Conservation (phyloP, 148 eudicot species). For the Fallopia convolvulus region DNA sequence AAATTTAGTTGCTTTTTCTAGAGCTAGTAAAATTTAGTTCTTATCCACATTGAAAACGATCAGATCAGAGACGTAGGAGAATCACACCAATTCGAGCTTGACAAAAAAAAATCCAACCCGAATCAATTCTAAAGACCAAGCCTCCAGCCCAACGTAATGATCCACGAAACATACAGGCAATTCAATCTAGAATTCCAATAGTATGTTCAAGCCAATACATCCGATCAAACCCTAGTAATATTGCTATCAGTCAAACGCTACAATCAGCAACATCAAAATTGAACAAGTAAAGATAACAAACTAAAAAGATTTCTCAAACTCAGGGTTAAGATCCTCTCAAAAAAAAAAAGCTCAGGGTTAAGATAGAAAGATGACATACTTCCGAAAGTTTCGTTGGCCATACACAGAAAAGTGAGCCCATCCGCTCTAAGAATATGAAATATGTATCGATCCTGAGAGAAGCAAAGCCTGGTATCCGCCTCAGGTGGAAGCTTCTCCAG, state of each 20-base stretch:
- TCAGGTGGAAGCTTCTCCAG: constrained; percentile 69
- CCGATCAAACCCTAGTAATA: constrained; percentile 4
- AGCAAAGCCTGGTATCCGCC: constrained; percentile 70
- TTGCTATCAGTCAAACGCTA: background rate
- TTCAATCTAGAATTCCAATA: background rate
- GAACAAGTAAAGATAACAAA: background rate
- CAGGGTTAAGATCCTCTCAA: no score
- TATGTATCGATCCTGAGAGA: constrained; percentile 88
- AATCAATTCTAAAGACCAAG: background rate
- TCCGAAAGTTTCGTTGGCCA: constrained; percentile 97
- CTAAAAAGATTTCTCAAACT: background rate
- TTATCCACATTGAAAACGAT: background rate
- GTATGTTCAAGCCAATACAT: background rate
- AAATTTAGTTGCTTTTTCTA: background rate
- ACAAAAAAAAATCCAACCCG: background rate
- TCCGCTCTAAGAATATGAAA: constrained; percentile 81
- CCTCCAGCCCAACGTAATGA: background rate
- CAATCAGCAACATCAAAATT: constrained; percentile 1
- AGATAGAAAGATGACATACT: constrained; percentile 30
- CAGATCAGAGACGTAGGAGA: background rate
- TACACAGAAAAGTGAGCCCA: constrained; percentile 70
- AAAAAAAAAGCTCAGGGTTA: background rate
- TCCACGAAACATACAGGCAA: background rate
- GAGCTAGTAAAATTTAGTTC: background rate
- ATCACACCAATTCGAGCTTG: background rate